Base-by-base conservation (phyloP, 441 rosid genomes). In the Euphorbia celastroides region DNA sequence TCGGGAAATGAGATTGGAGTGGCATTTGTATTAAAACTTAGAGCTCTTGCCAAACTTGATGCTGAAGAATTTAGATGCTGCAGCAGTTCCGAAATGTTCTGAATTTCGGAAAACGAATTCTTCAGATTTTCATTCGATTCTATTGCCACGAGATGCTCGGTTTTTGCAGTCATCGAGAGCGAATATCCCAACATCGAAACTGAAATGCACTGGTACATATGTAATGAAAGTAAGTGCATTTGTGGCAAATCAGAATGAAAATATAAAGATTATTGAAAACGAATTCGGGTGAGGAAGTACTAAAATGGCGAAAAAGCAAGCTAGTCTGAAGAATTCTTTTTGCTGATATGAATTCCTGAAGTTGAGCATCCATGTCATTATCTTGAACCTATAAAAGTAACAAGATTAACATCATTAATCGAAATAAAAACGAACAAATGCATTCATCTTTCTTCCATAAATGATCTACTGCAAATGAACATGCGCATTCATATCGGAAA, bases 21-120 rank as follows among this genome's bases (percentile, higher is more conserved):
- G 50, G 77, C 80, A 51, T 75, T 72, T 0, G 79, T 54, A 63
- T 31, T 41, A 2, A 76, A 73, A 67, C 81, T 72, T 13, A 81
- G 17, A 48, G 72, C 62, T 64, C 76, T 71, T 50, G 75, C 81
- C 38, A 83, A 72, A 34, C 69, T 73, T 3, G 68, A 28, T 14
- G 83, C 73, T n/a, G 82, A 77, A n/a, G 74, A 22, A 64, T 34
- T 34, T 34, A 34, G 4, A 34, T 34, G 38, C 5, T 34, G 4
- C 9, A 34, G 9, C 64, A 74, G 48, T 59, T 57, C 58, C 5
- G 78, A 71, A 12, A 81, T 72, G 23, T 34, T 67, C 36, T 77
- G 69, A 27, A 83, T 75, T 23, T 64, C 77, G 0, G 64, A 26
- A 31, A 70, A 46, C 0, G 74, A 36, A 27, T 28, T 70, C 42